Evolutionary conservation across 169 alveolate species (phyloP).

Genomic region (Cryptosporidium tyzzeri): DNA sequence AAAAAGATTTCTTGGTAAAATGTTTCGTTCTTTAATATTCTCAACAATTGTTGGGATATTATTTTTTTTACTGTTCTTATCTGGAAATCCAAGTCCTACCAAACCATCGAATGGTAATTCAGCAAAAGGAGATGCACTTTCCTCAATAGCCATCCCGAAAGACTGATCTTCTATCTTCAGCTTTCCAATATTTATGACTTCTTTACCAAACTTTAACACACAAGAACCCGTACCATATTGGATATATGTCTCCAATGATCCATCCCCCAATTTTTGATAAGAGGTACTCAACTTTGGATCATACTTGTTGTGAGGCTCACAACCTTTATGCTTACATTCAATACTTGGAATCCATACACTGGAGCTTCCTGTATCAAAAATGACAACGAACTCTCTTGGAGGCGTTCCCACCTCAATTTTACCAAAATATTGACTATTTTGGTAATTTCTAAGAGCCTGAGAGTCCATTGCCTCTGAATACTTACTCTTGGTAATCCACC

Average conservation of each 20-base stretch:
- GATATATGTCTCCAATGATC: conserved; percentile 77
- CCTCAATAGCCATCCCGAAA: conserved; percentile 90
- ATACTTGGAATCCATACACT: conserved; percentile 90
- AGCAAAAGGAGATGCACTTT: conserved; percentile 89
- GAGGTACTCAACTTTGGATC: conserved; percentile 85
- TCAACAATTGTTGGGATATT: conserved; percentile 82
- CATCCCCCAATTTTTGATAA: conserved; percentile 78
- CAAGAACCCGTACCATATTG: conserved; percentile 86
- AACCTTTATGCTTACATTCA: conserved; percentile 86
- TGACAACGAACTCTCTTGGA: conserved; percentile 88
- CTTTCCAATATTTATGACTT: conserved; percentile 55
- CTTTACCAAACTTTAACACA: conserved; percentile 74
- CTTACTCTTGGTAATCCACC: conserved; percentile 56
- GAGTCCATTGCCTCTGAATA: conserved; percentile 68
- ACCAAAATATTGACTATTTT: conserved; percentile 92
- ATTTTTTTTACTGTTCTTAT: conserved; percentile 70
- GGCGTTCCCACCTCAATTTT: conserved; percentile 90
- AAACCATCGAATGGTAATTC: conserved; percentile 93
- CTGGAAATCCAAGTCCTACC: conserved; percentile 93
- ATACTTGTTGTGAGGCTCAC: conserved; percentile 86
- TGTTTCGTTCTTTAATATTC: conserved; percentile 83
- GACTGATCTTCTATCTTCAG: conserved; percentile 85
- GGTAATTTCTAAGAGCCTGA: conserved; percentile 87
- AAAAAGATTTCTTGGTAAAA: conserved; percentile 86
- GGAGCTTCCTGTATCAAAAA: conserved; percentile 91